Evolutionary conservation across 306 rosid genomes (phyloP).

Genomic region (Vigna trinervia): DNA sequence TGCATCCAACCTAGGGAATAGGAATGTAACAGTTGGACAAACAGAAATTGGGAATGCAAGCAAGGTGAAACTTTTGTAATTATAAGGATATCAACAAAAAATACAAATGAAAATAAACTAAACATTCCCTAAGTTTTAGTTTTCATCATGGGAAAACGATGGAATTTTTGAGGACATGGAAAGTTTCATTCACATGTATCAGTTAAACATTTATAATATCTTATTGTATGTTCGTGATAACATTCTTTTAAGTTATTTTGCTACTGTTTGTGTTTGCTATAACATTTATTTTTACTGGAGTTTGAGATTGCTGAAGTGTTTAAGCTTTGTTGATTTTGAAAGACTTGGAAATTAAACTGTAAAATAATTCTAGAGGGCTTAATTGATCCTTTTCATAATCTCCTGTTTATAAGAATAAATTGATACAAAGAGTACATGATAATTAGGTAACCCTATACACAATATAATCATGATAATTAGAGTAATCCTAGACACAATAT

Average conservation of each 20-base stretch:
- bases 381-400: too few relatives aligned
- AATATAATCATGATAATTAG: too few relatives aligned
- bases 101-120: background rate
- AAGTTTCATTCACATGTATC: constrained; percentile 21
- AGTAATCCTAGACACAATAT: too few relatives aligned
- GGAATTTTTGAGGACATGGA: background rate
- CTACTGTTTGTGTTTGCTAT: too few relatives aligned
- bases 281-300: background rate
- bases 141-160: constrained; percentile 17
- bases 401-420: too few relatives aligned
- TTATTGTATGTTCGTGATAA: constrained; percentile 15
- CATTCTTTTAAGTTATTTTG: background rate
- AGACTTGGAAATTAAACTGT: background rate
- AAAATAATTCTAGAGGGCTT: too few relatives aligned
- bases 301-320: constrained; percentile 29
- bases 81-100: background rate
- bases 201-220: background rate
- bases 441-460: too few relatives aligned
- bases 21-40: background rate
- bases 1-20: background rate
- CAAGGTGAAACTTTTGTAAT: constrained; percentile 1
- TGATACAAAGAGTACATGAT: too few relatives aligned
- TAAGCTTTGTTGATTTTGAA: constrained; percentile 13
- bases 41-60: too few relatives aligned
- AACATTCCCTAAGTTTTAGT: constrained; percentile 3